A percentile compares a stretch with the other conserved stretches of the same genome.
Conservation (phyloP, 495 filamentous ascomycete species). For the Arthonia radiata region DNA sequence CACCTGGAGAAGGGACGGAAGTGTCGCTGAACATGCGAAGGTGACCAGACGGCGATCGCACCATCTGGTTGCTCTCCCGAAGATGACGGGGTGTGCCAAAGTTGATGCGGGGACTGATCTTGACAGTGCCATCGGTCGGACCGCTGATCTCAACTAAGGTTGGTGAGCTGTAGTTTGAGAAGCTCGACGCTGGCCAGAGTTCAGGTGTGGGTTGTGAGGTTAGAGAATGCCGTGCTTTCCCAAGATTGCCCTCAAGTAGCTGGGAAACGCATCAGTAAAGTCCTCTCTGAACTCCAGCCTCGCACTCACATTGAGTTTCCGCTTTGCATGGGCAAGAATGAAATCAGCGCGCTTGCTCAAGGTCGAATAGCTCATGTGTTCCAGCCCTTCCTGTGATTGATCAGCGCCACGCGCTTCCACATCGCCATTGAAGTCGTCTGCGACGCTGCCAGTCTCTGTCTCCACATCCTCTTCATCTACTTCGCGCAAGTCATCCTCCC, state of each 20-base stretch:
- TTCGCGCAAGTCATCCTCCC: too few relatives aligned
- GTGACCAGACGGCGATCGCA: slow-evolving; percentile 5
- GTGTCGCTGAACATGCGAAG: slow-evolving; percentile 11
- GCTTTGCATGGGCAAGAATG: slow-evolving; percentile 79
- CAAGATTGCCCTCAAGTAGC: slow-evolving; percentile 83
- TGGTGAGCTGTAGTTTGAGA: too few relatives aligned
- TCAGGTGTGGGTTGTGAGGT: slow-evolving; percentile 1
- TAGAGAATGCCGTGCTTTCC: slow-evolving; percentile 50
- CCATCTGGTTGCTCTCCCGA: too few relatives aligned
- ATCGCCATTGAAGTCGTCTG: too few relatives aligned
- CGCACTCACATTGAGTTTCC: slow-evolving; percentile 49
- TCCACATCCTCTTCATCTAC: too few relatives aligned
- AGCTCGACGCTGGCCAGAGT: slow-evolving; percentile 1
- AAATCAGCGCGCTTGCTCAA: slow-evolving; percentile 64
- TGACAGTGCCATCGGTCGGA: too few relatives aligned
- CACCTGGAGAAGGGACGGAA: slow-evolving; percentile 7
- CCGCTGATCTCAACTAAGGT: too few relatives aligned
- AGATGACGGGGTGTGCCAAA: too few relatives aligned
- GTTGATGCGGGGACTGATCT: too few relatives aligned
- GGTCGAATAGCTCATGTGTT: slow-evolving; percentile 40
- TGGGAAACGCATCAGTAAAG: slow-evolving; percentile 15
- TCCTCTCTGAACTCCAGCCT: slow-evolving; percentile 6
- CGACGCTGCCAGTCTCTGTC: too few relatives aligned
- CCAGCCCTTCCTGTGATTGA: too few relatives aligned
- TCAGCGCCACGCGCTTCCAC: too few relatives aligned